phyloP scores from a whole-genome alignment of 768 basidiomycete genomes.

The Mycena galopus region DNA sequence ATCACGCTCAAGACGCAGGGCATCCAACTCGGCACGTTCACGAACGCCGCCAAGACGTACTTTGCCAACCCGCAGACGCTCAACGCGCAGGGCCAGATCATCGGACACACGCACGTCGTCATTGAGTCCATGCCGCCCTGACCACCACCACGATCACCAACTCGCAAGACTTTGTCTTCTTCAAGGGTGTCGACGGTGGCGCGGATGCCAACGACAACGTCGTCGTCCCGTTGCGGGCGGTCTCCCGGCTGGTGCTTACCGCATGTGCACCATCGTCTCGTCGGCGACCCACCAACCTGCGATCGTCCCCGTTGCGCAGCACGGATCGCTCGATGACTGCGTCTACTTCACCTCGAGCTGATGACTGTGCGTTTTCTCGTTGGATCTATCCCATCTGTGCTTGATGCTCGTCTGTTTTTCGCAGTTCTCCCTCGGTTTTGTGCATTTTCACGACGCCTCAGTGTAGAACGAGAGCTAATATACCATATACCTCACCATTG shows the following conservation, averaged over 20 bases:
- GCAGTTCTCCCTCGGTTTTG: background rate
- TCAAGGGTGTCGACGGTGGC: constrained; percentile 69
- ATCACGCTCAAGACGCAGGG: constrained; percentile 53
- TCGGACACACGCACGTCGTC: constrained; percentile 70
- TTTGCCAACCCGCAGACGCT: constrained; percentile 65
- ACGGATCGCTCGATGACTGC: constrained; percentile 62
- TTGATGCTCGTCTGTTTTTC: too few species aligned
- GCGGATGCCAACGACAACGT: constrained; percentile 5
- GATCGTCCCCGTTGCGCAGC: constrained; percentile 63
- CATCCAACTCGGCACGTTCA: constrained; percentile 62
- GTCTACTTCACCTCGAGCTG: too few species aligned
- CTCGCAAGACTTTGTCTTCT: constrained; percentile 66
- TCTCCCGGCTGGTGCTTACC: constrained; percentile 70
- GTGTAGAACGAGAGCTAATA: background rate
- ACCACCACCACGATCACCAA: constrained; percentile 3
- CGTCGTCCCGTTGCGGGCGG: constrained; percentile 58
- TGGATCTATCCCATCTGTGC: too few species aligned
- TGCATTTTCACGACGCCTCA: background rate
- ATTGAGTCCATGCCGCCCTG: constrained; percentile 6
- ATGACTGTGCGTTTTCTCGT: constrained; percentile 39
- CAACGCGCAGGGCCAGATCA: constrained; percentile 55
- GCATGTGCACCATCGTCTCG: constrained; percentile 65
- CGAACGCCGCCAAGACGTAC: constrained; percentile 64
- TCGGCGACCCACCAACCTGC: constrained; percentile 65
- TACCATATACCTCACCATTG: constrained; percentile 4